Evolutionary conservation across 768 basidiomycete species (phyloP).

Genomic region (Paxillus ammoniavirescens): DNA sequence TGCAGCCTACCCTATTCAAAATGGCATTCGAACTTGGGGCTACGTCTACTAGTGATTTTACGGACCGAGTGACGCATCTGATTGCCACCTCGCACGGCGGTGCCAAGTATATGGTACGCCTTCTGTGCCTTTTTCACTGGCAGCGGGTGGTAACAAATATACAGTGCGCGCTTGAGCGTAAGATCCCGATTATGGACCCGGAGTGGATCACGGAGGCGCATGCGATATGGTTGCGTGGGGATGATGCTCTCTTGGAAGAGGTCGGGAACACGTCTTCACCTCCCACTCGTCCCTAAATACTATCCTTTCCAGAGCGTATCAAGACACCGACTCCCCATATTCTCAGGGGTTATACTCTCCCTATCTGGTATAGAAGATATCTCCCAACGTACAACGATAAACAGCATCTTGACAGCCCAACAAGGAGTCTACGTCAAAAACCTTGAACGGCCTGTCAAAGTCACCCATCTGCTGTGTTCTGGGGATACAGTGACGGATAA

Average conservation of each 20-base stretch:
- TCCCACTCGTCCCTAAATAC: not conserved
- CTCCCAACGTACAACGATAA: constrained; percentile 58
- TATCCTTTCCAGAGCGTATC: constrained; percentile 47
- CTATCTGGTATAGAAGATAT: constrained; percentile 75
- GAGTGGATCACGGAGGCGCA: constrained; percentile 78
- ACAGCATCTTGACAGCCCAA: constrained; percentile 52
- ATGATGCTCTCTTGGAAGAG: constrained; percentile 67
- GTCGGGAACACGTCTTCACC: constrained; percentile 35
- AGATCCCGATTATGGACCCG: constrained; percentile 75
- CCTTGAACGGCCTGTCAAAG: constrained; percentile 72
- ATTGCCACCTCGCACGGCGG: constrained; percentile 80
- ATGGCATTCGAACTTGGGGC: constrained; percentile 84
- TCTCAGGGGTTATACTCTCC: constrained; percentile 67
- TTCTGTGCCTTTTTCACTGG: not conserved
- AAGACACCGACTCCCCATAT: constrained; percentile 66
- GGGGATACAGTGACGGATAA: constrained; percentile 68
- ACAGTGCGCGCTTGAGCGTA: constrained; percentile 80
- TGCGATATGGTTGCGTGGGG: constrained; percentile 73
- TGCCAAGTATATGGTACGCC: constrained; percentile 74
- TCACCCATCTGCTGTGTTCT: constrained; percentile 69
- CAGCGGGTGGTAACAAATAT: not conserved
- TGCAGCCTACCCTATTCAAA: constrained; percentile 67
- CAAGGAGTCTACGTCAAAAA: constrained; percentile 73
- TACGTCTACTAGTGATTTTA: constrained; percentile 64
- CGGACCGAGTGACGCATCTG: constrained; percentile 85